Conservation (phyloP, 2,329 filamentous ascomycete species). For the Pseudopithomyces maydicus region DNA sequence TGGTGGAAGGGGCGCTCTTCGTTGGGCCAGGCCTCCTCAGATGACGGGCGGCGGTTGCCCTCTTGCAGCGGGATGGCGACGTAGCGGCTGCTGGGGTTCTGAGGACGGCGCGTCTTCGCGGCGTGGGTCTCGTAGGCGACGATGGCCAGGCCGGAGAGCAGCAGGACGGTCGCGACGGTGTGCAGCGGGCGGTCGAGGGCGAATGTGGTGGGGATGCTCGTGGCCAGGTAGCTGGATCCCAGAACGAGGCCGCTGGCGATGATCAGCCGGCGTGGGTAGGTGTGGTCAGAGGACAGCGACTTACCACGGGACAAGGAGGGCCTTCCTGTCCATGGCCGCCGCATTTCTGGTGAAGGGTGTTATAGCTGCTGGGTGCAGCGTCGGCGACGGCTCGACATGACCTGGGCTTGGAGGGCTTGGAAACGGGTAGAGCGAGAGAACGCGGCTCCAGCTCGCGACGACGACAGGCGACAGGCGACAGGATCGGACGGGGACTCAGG, state of each 20-base stretch:
- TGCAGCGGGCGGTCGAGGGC: slow-evolving; percentile 45
- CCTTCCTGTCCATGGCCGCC: slow-evolving; percentile 42
- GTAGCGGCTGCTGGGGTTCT: slow-evolving; percentile 26
- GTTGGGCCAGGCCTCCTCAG: slow-evolving; percentile 31
- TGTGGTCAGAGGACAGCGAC: slow-evolving; percentile 9
- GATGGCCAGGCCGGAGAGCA: slow-evolving; percentile 38
- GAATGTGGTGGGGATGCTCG: slow-evolving; percentile 38
- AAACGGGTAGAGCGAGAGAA: slow-evolving; percentile 4
- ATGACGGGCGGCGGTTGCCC: slow-evolving; percentile 24
- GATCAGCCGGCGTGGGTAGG: slow-evolving; percentile 7
- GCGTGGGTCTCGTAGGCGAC: slow-evolving; percentile 33
- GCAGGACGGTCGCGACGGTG: slow-evolving; percentile 35
- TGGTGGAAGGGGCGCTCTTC: slow-evolving; percentile 3
- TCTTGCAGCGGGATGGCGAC: slow-evolving; percentile 37
- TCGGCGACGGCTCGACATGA: slow-evolving; percentile 24
- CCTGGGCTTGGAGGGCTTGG: slow-evolving; percentile 14
- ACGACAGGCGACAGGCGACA: slow-evolving; percentile 4
- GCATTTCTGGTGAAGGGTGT: slow-evolving; percentile 30
- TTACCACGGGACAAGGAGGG: slow-evolving; percentile 42
- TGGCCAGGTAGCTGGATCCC: slow-evolving; percentile 39
- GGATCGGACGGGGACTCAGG: slow-evolving; percentile 6
- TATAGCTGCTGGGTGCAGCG: slow-evolving; percentile 32
- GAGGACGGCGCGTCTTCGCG: slow-evolving; percentile 19
- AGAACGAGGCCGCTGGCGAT: slow-evolving; percentile 40
- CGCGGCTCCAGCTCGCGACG: slow-evolving; percentile 7